phyloP scores from a whole-genome alignment of 1,284 basidiomycete species.

The Leccinum griseonigrum region DNA sequence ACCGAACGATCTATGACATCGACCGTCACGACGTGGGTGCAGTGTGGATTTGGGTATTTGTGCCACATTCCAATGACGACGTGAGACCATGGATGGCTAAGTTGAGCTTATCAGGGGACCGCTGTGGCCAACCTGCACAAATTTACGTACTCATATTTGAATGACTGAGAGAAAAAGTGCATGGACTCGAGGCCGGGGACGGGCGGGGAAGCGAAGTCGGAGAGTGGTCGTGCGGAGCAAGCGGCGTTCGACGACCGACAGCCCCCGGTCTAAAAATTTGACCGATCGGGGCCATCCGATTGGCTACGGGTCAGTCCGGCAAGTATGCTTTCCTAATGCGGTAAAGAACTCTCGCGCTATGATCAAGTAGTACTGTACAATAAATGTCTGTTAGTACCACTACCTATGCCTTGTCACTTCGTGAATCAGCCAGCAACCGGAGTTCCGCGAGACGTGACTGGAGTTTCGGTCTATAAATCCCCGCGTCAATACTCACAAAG shows the following conservation, averaged over 20 bases:
- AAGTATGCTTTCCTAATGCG: not conserved
- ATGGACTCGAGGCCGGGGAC: conserved; percentile 36
- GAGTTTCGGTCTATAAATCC: conserved; percentile 68
- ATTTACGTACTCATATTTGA: conserved; percentile 63
- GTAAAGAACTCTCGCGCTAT: conserved; percentile 8
- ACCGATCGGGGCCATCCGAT: conserved; percentile 23
- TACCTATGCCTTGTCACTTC: not conserved
- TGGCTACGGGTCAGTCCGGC: conserved; percentile 28
- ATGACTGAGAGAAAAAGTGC: conserved; percentile 77
- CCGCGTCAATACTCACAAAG: conserved; percentile 4
- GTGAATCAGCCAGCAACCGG: conserved; percentile 21
- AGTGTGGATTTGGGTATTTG: conserved; percentile 94
- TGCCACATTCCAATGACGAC: conserved; percentile 89
- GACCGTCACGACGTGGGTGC: conserved; percentile 88
- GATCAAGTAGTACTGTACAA: not conserved
- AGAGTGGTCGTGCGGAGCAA: conserved; percentile 28
- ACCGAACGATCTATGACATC: conserved; percentile 86
- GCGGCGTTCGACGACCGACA: conserved; percentile 13
- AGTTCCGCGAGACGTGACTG: conserved; percentile 75
- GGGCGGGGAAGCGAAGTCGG: conserved; percentile 4
- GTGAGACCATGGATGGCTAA: conserved; percentile 82
- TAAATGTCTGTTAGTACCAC: not conserved
- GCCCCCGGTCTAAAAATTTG: conserved; percentile 16
- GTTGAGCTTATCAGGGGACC: conserved; percentile 18
- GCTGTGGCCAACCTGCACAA: conserved; percentile 4